These are phyloP conservation scores for Murraya paniculata DNA, from an alignment of 345 rosid genomes.

Conservation along the genomic window DNA sequence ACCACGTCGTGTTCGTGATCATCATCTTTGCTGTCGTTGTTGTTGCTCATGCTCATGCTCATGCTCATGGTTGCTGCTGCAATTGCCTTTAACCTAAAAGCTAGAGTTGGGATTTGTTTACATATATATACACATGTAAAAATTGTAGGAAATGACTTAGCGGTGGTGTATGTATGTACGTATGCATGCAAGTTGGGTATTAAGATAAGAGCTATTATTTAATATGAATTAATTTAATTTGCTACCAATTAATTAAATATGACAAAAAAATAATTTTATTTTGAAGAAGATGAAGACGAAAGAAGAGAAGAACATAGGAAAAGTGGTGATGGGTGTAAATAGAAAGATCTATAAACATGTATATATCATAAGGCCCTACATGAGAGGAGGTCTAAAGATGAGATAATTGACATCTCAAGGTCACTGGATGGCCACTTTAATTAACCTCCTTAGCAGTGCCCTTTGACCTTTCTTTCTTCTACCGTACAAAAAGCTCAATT, in stretches of 20 bases:
- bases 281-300: not conserved
- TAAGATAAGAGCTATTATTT: not conserved
- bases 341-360: slow-evolving; percentile 36
- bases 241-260: not conserved
- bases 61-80: slow-evolving; percentile 59
- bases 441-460: slow-evolving; percentile 43
- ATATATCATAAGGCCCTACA: slow-evolving; percentile 40
- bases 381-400: slow-evolving; percentile 32
- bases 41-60: slow-evolving; percentile 21
- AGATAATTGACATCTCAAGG: slow-evolving; percentile 69
- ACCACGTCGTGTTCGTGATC: slow-evolving; percentile 93
- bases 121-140: slow-evolving; percentile 7
- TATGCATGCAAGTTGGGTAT: slow-evolving; percentile 26
- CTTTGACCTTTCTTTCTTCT: slow-evolving; percentile 49
- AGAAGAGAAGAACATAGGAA: too few species aligned
- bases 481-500: not conserved
- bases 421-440: slow-evolving; percentile 31
- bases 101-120: not conserved
- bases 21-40: slow-evolving; percentile 36
- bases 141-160: slow-evolving; percentile 24
- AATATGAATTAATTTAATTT: not conserved
- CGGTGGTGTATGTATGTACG: not conserved
- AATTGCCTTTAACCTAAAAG: slow-evolving; percentile 52
- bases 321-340: not conserved
- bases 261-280: not conserved